A percentile compares a stretch with the other conserved stretches of the same genome.
Conservation (phyloP, 1,284 basidiomycete genomes). For the Ceratobasidium sp. region DNA sequence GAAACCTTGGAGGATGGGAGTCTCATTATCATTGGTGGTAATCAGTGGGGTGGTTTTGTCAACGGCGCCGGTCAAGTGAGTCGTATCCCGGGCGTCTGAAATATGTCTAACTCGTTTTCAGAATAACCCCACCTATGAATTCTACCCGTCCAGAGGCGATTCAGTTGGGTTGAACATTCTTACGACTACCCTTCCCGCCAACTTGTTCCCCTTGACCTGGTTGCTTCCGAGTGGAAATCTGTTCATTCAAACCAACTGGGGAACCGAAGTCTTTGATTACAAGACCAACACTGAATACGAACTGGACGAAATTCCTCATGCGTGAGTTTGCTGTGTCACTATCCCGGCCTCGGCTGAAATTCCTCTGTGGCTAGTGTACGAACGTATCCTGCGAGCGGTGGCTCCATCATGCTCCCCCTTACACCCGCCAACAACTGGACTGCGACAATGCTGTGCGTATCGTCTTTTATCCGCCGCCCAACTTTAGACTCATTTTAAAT, state of each 20-base stretch:
- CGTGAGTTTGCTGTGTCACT: not conserved
- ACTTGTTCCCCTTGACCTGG: slow-evolving; percentile 88
- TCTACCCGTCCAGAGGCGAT: slow-evolving; percentile 75
- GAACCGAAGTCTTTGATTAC: slow-evolving; percentile 68
- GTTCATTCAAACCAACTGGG: slow-evolving; percentile 82
- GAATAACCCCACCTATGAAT: slow-evolving; percentile 85
- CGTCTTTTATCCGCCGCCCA: slow-evolving; percentile 81
- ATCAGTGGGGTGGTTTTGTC: slow-evolving; percentile 85
- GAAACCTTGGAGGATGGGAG: slow-evolving; percentile 56
- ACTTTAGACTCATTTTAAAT: slow-evolving; percentile 59
- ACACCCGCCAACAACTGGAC: slow-evolving; percentile 89
- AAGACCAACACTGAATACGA: slow-evolving; percentile 61
- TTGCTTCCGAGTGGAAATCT: slow-evolving; percentile 85
- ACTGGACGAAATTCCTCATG: slow-evolving; percentile 45
- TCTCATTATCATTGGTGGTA: slow-evolving; percentile 64
- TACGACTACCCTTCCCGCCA: slow-evolving; percentile 83
- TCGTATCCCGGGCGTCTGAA: slow-evolving; percentile 57
- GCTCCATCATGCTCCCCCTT: slow-evolving; percentile 88
- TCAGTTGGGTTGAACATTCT: slow-evolving; percentile 81
- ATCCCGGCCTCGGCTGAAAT: slow-evolving; percentile 62
- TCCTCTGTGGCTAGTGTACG: slow-evolving; percentile 60
- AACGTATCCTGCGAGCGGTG: slow-evolving; percentile 93
- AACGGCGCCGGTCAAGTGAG: slow-evolving; percentile 76
- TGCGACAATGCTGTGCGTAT: slow-evolving; percentile 66
- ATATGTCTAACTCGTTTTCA: too few species aligned